Evolutionary conservation across 257 asterid genomes (phyloP).

Genomic region (Penstemon barbatus): DNA sequence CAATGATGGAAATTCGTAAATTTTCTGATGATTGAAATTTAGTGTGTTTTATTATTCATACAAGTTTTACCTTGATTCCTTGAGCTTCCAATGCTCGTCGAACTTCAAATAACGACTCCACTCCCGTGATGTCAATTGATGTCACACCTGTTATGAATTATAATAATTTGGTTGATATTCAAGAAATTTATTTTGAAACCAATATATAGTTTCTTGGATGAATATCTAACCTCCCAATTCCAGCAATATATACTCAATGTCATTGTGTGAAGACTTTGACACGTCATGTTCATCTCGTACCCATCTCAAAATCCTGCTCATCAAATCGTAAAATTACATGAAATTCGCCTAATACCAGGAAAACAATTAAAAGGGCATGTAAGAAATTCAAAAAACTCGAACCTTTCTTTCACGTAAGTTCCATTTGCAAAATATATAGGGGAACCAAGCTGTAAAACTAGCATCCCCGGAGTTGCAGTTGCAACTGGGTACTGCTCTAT

Average conservation of each 20-base stretch:
- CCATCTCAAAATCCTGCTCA: conserved; percentile 72
- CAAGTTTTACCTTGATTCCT: conserved; percentile 56
- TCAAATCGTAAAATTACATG: neutral
- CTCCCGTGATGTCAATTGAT: conserved; percentile 73
- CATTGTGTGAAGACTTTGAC: conserved; percentile 26
- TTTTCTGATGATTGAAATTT: neutral
- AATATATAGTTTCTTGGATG: neutral
- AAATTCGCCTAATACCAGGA: neutral
- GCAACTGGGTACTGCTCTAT: conserved; percentile 74
- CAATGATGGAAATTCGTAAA: conserved; percentile 8
- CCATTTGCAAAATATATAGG: conserved; percentile 80
- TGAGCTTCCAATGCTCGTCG: conserved; percentile 44
- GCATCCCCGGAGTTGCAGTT: conserved; percentile 44
- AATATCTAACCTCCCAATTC: conserved; percentile 67
- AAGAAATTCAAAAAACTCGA: too few species aligned
- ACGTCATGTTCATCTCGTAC: conserved; percentile 53
- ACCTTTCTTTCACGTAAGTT: conserved; percentile 78
- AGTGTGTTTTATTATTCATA: neutral
- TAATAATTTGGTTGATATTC: neutral
- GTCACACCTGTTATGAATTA: conserved; percentile 50
- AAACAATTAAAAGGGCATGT: neutral
- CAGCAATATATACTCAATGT: conserved; percentile 56
- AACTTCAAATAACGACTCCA: conserved; percentile 64
- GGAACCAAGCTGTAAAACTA: conserved; percentile 69
- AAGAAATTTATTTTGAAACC: neutral